Conservation (phyloP, 805 yeast genomes). For the Pichia kluyveri region DNA sequence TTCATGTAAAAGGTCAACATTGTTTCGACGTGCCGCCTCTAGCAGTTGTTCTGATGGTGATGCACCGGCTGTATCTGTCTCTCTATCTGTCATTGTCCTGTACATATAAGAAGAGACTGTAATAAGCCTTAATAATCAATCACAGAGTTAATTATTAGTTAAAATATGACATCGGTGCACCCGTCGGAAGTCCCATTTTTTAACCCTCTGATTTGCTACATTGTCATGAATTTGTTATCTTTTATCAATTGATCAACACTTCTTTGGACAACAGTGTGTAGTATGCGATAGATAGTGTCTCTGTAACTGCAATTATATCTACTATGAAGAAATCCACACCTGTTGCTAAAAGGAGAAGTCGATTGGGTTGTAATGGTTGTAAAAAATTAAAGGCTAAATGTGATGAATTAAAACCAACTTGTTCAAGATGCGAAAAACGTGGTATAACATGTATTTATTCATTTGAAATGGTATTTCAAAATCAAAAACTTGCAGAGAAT, state of each 20-base stretch:
- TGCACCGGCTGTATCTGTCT: constrained; percentile 32
- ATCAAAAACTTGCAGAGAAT: not conserved
- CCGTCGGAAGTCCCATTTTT: no score
- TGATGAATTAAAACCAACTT: constrained; percentile 15
- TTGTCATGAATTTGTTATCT: no score
- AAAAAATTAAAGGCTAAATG: constrained; percentile 18
- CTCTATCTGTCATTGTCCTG: not conserved
- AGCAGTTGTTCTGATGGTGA: constrained; percentile 67
- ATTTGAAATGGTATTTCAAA: constrained; percentile 6
- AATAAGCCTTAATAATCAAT: no score
- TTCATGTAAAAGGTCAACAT: constrained; percentile 59
- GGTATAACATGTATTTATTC: constrained; percentile 2
- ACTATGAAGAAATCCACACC: not conserved
- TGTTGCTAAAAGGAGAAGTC: constrained; percentile 3
- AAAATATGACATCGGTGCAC: no score
- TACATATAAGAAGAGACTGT: no score
- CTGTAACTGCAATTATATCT: no score
- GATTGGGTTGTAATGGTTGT: constrained; percentile 9
- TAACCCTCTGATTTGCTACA: no score
- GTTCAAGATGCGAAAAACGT: constrained; percentile 10
- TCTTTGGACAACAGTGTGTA: no score
- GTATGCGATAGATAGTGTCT: no score
- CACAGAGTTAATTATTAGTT: no score
- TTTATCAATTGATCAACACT: no score
- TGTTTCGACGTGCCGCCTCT: constrained; percentile 84